Percentiles rank a stretch among this genome's conserved stretches.
Evolutionary conservation across 2,329 filamentous ascomycete species (phyloP).

Genomic region (Aspergillus latus): DNA sequence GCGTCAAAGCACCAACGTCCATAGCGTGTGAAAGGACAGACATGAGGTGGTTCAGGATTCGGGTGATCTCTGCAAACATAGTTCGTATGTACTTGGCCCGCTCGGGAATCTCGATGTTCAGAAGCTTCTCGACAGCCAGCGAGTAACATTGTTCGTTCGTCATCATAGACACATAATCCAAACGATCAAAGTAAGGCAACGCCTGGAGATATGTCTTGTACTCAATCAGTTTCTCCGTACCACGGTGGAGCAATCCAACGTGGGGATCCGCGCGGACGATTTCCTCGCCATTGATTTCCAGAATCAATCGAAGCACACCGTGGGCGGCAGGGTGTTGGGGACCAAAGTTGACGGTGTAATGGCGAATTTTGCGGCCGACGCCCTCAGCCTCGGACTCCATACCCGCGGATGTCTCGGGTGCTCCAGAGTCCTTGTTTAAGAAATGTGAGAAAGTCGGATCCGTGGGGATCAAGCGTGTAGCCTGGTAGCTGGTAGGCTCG

Average conservation of each 20-base stretch:
- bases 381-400: slow-evolving; percentile 48
- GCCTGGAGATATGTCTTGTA: slow-evolving; percentile 99
- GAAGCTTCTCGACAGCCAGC: slow-evolving; percentile 92
- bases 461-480: slow-evolving; percentile 58
- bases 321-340: slow-evolving; percentile 98
- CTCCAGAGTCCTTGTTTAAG: slow-evolving; percentile 41
- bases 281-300: slow-evolving; percentile 96
- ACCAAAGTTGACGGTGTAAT: slow-evolving; percentile 99
- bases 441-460: slow-evolving; percentile 56
- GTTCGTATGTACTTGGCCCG: slow-evolving; percentile 97
- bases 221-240: slow-evolving; percentile 99
- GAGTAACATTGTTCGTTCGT: slow-evolving; percentile 99
- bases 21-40: slow-evolving; percentile 95
- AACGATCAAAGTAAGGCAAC: slow-evolving; percentile 94
- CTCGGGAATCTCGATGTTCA: slow-evolving; percentile 94
- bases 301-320: slow-evolving; percentile 94
- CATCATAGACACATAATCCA: slow-evolving; percentile 99
- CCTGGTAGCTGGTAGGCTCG: slow-evolving; percentile 48
- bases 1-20: slow-evolving; percentile 97
- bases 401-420: slow-evolving; percentile 44
- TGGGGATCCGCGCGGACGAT: slow-evolving; percentile 96
- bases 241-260: slow-evolving; percentile 91
- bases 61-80: slow-evolving; percentile 90
- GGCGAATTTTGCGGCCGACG: slow-evolving; percentile 78
- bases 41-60: slow-evolving; percentile 96